Base-by-base conservation (phyloP, 768 basidiomycete species). In the Rhodotorula kratochvilovae region DNA sequence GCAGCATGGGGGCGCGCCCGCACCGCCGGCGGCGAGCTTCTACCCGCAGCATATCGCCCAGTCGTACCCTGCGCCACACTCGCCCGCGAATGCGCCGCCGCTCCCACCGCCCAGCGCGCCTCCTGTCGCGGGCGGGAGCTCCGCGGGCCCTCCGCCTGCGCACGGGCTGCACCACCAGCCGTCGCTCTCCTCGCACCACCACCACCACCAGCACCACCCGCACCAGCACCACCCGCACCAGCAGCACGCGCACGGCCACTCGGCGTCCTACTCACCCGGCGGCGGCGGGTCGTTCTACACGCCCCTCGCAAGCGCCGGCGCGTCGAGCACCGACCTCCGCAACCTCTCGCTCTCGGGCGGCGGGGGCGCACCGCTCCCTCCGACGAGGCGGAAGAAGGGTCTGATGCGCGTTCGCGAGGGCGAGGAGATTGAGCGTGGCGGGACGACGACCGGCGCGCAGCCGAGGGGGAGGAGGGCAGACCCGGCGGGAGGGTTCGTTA, bases 381-480 rank as follows among this genome's bases (percentile, higher is more conserved):
- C 31, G 36, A 39, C 25, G 36, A 21, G 42, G 29, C n/a, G 48
- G 50, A 63, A 62, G 55, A 54, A 62, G 35, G 63, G 94, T 90
- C 31, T 89, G 94, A 78, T 86, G 78, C 85, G 89, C 70, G 86
- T 96, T 27, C 86, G 89, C 70, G 85, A 95, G 31, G 86, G 88
- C 70, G 88, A 88, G 75, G 83, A 81, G 74, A 85, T 86, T 70
- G 93, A 96, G 81, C 81, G 95, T 43, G 65, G 31, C 43, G 36
- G 61, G 57, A 53, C 27, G 21, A 82, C 88, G 74, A 89, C 89
- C 80, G 77, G 55, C 27, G 42, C 80, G 33, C 83, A 85, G 60
- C 85, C 88, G 23, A 75, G 82, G 15, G 90, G 87, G 31, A 85
- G 92, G 77, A 84, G 93, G 65, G 88, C 93, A 81, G 89, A 90